These are phyloP conservation scores for Wickerhamomyces sydowiorum DNA, from an alignment of 805 yeast species.

Conservation along the genomic window DNA sequence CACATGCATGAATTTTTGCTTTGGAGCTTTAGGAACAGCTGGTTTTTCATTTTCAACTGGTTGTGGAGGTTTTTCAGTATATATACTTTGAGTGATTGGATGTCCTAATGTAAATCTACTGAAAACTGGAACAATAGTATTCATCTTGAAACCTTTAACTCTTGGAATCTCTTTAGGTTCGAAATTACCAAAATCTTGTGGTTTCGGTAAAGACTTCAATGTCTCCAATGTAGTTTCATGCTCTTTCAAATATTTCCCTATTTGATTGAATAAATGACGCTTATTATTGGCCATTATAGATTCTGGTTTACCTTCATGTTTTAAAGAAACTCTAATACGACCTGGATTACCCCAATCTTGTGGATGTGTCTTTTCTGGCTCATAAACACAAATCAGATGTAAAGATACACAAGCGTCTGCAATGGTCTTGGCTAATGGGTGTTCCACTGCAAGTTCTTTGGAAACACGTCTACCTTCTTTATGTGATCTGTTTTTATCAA, in stretches of 20 bases:
- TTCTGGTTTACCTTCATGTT: conserved; percentile 40
- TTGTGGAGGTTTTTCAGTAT: conserved; percentile 46
- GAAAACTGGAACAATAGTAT: conserved; percentile 82
- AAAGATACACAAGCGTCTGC: conserved; percentile 58
- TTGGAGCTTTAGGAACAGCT: conserved; percentile 34
- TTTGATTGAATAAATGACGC: conserved; percentile 54
- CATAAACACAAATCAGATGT: conserved; percentile 40
- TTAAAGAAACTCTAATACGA: conserved; percentile 74
- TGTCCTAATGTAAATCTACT: conserved; percentile 76
- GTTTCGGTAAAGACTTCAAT: conserved; percentile 60
- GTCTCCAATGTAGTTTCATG: conserved; percentile 66
- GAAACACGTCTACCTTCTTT: conserved; percentile 82
- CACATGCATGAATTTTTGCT: conserved; percentile 53
- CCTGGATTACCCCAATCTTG: conserved; percentile 98
- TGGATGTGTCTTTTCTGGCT: conserved; percentile 86
- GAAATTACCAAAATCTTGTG: conserved; percentile 54
- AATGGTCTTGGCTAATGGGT: conserved; percentile 82
- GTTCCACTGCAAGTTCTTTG: conserved; percentile 61
- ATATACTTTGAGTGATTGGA: conserved; percentile 71
- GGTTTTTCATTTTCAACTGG: conserved; percentile 25
- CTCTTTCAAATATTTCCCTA: conserved; percentile 53
- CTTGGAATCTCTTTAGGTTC: conserved; percentile 58
- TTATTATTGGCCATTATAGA: conserved; percentile 41
- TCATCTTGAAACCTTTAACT: conserved; percentile 86
- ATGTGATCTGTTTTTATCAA: conserved; percentile 71